Base-by-base conservation (phyloP, 129 eudicot genomes). In the Kitagawia praeruptora region DNA sequence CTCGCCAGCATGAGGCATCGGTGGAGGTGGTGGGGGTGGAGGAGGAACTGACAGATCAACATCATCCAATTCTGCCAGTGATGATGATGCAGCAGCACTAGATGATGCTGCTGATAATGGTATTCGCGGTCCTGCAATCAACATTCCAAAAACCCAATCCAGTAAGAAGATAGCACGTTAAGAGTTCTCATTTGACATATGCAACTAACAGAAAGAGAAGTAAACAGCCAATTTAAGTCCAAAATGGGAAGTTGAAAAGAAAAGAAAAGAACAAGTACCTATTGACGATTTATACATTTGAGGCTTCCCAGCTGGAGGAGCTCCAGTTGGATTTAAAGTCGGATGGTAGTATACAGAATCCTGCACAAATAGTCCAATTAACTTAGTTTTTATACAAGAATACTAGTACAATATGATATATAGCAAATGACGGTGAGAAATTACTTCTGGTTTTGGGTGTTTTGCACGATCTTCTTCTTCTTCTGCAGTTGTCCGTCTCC, bases 271-370 rank as follows among this genome's bases (percentile, higher is more conserved):
- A 31, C 23, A 31, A 75, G 70, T 31, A 91, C 97, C 97, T 82
- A 92, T 85, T 2, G 98, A 88, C 69, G 98, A 90, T 80, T 95
- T 95, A 82, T 87, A 95, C 98, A 95, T 92, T 13, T 97, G 98
- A 72, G 93, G 98, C 85, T 95, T 95, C 77, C 98, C 98, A 78
- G 98, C 96, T 44, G 98, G 98, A 66, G 98, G 98, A 38, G 98
- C 98, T 44, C 98, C 98, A 66, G 98, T 92, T 5, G 98, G 98
- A 78, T 95, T 95, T 80, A 92, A 83, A 77, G 93, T 90, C 47
- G 97, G 97, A 83, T 95, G 98, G 88, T 90, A 95, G 76, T 95
- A 95, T 70, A 95, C 97, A 47, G 97, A 95, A 78, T 95, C 98
- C 98, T 95, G 91, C 85, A 82, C 70, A 27, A 42, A 40, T 75